A percentile compares a stretch with the other conserved stretches of the same genome.
These are phyloP conservation scores for Lotus japonicus DNA, from an alignment of 306 rosid species.

Conservation along the genomic window DNA sequence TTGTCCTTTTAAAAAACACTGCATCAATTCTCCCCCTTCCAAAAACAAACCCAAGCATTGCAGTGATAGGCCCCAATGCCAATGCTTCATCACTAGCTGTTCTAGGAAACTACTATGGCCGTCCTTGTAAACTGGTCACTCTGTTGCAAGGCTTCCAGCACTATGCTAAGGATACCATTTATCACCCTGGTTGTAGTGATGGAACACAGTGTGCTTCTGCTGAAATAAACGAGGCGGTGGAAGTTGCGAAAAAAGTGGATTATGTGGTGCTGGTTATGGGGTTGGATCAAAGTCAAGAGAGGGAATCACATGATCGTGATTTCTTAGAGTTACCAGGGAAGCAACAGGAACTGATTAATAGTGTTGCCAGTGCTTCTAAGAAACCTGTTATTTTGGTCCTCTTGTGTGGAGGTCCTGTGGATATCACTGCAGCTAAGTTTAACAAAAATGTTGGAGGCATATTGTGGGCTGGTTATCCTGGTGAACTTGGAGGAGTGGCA, in stretches of 20 bases:
- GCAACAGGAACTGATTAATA: conserved; percentile 49
- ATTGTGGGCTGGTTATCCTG: conserved; percentile 96
- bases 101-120: conserved; percentile 71
- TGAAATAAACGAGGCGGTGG: conserved; percentile 39
- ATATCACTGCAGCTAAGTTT: conserved; percentile 59
- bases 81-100: conserved; percentile 36
- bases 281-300: conserved; percentile 68
- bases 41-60: conserved; percentile 37
- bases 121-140: conserved; percentile 59
- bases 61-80: conserved; percentile 81
- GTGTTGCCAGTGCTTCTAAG: conserved; percentile 68
- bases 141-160: conserved; percentile 41
- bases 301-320: conserved; percentile 58
- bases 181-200: conserved; percentile 53
- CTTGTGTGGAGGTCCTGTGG: conserved; percentile 77
- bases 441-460: conserved; percentile 62
- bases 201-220: conserved; percentile 40
- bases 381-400: conserved; percentile 64
- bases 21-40: conserved; percentile 61
- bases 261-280: conserved; percentile 83
- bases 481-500: conserved; percentile 78
- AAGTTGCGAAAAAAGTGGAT: conserved; percentile 44
- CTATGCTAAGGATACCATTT: conserved; percentile 35
- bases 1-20: conserved; percentile 70
- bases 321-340: conserved; percentile 58